A percentile compares a stretch with the other conserved stretches of the same genome.
These are phyloP conservation scores for Saussurea involucrata DNA, from an alignment of 129 eudicot species.

Conservation along the genomic window DNA sequence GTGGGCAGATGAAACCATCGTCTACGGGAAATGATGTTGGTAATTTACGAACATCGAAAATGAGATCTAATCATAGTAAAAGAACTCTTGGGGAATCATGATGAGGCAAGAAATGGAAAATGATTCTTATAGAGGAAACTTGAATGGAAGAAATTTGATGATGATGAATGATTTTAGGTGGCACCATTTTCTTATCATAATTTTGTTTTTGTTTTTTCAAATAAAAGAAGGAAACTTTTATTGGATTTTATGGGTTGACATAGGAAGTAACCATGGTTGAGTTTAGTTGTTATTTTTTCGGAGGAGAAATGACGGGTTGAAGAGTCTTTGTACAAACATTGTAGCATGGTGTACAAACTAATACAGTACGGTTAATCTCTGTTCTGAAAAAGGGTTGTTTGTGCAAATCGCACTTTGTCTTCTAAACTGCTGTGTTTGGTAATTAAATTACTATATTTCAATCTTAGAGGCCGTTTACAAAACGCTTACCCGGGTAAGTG, in stretches of 20 bases:
- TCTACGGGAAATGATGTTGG: slow-evolving; percentile 15
- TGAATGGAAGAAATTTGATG: slow-evolving; percentile 10
- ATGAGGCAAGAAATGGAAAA: too few relatives aligned
- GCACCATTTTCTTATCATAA: slow-evolving; percentile 11
- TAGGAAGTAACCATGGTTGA: not conserved
- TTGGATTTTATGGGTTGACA: slow-evolving; percentile 1
- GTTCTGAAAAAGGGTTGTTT: not conserved
- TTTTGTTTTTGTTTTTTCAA: not conserved
- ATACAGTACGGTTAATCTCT: not conserved
- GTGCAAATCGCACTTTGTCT: too few relatives aligned
- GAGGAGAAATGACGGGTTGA: slow-evolving; percentile 5
- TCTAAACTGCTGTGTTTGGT: too few relatives aligned
- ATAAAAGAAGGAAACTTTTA: slow-evolving; percentile 13
- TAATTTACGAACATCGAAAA: slow-evolving; percentile 28
- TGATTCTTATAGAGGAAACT: slow-evolving; percentile 20
- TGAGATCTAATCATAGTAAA: slow-evolving; percentile 41
- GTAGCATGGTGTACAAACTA: slow-evolving; percentile 22
- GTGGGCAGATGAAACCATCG: slow-evolving; percentile 31
- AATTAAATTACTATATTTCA: too few relatives aligned
- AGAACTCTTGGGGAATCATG: slow-evolving; percentile 32
- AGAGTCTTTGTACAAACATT: slow-evolving; percentile 9
- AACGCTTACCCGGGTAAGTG: too few relatives aligned
- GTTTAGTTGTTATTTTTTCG: not conserved
- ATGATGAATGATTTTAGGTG: slow-evolving; percentile 34
- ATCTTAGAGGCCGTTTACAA: too few relatives aligned